Base-by-base conservation (phyloP, 1,284 basidiomycete genomes). In the Puccinia triticina region DNA sequence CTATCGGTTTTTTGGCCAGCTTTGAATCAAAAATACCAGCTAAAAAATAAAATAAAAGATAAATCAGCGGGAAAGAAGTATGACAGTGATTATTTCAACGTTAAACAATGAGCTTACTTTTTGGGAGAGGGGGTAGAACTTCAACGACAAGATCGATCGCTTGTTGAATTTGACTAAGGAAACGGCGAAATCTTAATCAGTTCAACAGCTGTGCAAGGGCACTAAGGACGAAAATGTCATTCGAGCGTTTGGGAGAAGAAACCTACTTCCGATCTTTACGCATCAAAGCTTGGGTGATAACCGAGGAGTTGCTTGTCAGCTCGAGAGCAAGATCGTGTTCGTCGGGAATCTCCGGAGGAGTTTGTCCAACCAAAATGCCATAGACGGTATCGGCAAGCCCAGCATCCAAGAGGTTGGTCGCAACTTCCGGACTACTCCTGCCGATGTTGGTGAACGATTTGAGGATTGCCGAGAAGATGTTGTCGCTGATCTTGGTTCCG, bases 401-500 rank as follows among this genome's bases (percentile, higher is more conserved):
- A 40, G 94, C 94, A 86, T 97, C 93, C 74, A 98, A 89, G 75
- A 98, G 89, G 4, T 92, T 90, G 53, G 96, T 86, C 0, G 95
- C 91, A 74, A 96, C 94, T 86, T 92, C 93, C 14, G 96, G 91
- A 83, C 94, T 96, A 18, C 92, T 82, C 93, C 91, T 23, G 94
- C 93, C 29, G 50, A 93, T 92, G 0, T 93, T 94, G 2, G 93
- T 93, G 84, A 98, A 87, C 11, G 94, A 92, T 84, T 93, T 92
- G 37, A 98, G 89, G n/a, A 96, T 89, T 23, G 93, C 89, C 0
- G 95, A 96, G 87, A 93, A 97, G 0, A 95, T 97, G 97, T 91
- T 83, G 93, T 88, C 23, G 93, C 93, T 2, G 92, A 94, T 40
- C 34, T 81, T 81, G 12, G 83, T 78, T 16, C 93, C 94, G 61